Base-by-base conservation (phyloP, 176 grass and related monocot genomes). In the Eleusine coracana region DNA sequence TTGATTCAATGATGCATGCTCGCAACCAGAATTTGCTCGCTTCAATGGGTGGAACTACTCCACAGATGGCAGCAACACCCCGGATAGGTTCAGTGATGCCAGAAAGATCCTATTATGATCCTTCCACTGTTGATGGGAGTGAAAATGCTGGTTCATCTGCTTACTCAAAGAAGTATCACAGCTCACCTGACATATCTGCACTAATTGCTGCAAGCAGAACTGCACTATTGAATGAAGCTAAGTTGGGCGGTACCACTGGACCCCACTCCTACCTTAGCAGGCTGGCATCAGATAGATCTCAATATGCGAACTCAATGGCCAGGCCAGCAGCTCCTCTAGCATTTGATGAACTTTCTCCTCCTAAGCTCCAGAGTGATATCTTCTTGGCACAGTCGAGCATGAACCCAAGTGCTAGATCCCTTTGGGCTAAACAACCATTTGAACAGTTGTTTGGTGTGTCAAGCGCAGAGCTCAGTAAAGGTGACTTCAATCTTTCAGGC, bases 91-190 rank as follows among this genome's bases (percentile, higher is more conserved):
- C 75, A 70, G 49, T 93, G 18, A 74, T 87, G 73, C 79, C 73
- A 21, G 93, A 92, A 86, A 86, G 81, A 88, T 80, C 87, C 34
- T 94, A 96, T 87, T 88, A 90, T 48, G 89, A 89, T 70, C 80
- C 93, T 80, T 92, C 89, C 63, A 68, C 87, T 62, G 44, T 94
- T 81, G 93, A 92, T 78, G 73, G 70, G 36, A 73, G 41, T 73
- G 91, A 91, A 87, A 92, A 36, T 74, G 11, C 75, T 25, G 83
- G 87, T 74, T 77, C 91, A 34, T 71, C 86, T 72, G 83, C 77
- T 34, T 94, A 90, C 75, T 72, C 93, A 81, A 99, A 99, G 90
- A 99, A 99, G 84, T 99, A 99, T 76, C 97, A 99, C 83, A 99
- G 89, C 84, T 99, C 97, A 80, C 97, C 97, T 66, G 97, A 99